Base-by-base conservation (phyloP, 371 early-diverging fungal genomes). In the Saksenaea oblongispora region DNA sequence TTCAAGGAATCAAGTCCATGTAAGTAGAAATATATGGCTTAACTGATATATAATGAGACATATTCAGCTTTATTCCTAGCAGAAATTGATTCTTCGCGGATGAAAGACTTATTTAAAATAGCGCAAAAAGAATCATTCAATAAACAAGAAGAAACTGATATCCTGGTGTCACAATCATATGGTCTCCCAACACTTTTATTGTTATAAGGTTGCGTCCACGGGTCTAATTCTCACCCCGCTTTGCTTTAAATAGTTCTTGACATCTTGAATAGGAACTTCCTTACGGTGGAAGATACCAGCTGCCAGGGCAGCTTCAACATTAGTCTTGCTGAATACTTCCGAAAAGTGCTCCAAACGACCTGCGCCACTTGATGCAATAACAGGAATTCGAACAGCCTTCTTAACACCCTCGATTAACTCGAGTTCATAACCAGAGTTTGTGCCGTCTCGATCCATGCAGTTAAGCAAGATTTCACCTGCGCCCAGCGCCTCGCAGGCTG, bases 381-480 rank as follows among this genome's bases (percentile, higher is more conserved):
- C 95, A 1, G 98, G 98, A 63, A 97, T 96, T 1, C 75, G 64
- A 28, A 96, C 92, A 1, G 90, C 89, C 0, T 76, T 62, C 69
- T 88, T 91, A 35, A 94, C 92, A 54, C 88, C 85, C 8, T 77
- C 65, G 62, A 98, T 84, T 26, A 98, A 79, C 58, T 91, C 95
- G 11, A 91, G 74, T 61, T 98, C 98, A 68, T 91, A 98, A 15
- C 98, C 98, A 35, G 93, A 90, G 72, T 97, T 97, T 47, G 96
- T 96, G 5, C 98, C 98, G 76, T 98, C 98, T 71, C 90, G 88
- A 78, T 98, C 98, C 92, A 98, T 98, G 72, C 95, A 95, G 74
- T 96, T 96, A 56, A 97, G 83, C 70, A 98, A 76, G 56, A 98
- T 89, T 79, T 98, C 98, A 24, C 98, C 98, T 0, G 98, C 98